Evolutionary conservation across 83 land plant genomes (phyloP).

Genomic region (Larix sibirica): DNA sequence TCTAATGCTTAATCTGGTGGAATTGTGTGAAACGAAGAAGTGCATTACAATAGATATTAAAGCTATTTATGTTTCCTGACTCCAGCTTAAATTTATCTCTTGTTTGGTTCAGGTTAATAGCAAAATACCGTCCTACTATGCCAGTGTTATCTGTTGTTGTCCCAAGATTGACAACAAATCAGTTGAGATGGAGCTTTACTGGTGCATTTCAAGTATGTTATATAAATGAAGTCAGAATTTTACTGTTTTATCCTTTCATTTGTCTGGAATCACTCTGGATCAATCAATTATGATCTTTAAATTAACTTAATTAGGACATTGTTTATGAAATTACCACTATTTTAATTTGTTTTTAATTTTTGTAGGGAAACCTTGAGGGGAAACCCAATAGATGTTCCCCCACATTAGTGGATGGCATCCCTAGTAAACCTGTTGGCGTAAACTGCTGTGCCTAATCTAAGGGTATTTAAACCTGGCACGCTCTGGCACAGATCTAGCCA

Average conservation of each 20-base stretch:
- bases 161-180: slow-evolving; percentile 81
- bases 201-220: slow-evolving; percentile 86
- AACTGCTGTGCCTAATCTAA: too few relatives aligned
- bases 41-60: too few relatives aligned
- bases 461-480: too few relatives aligned
- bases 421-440: too few relatives aligned
- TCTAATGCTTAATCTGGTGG: too few relatives aligned
- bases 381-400: too few relatives aligned
- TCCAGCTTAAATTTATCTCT: too few relatives aligned
- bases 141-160: slow-evolving; percentile 92
- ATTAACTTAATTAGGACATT: neutral
- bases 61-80: too few relatives aligned
- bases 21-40: too few relatives aligned
- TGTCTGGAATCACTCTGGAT: neutral
- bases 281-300: neutral
- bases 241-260: neutral
- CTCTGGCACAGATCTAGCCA: too few relatives aligned
- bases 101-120: slow-evolving; percentile 59
- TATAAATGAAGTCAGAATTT: neutral
- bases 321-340: neutral
- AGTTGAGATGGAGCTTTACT: slow-evolving; percentile 82
- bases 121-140: slow-evolving; percentile 93
- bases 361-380: too few relatives aligned
- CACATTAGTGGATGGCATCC: too few relatives aligned
- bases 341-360: neutral